Evolutionary conservation across 345 rosid genomes (phyloP), one percentile per base, ranked within the genome.

Genomic region (Murraya koenigii): DNA sequence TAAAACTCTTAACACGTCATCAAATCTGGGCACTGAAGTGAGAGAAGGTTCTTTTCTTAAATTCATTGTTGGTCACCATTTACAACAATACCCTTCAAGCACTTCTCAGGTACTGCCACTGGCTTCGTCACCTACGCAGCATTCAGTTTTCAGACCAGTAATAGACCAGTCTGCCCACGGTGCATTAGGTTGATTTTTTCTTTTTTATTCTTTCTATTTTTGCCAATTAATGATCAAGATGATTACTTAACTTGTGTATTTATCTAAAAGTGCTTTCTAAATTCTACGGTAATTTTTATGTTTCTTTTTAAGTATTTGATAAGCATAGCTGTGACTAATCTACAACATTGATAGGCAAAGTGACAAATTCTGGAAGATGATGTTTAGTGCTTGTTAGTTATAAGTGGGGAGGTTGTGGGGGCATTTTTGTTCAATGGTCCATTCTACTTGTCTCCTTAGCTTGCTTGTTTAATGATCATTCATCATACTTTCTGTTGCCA

Each of bases 61-160:
- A 72, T 91, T 92, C 74, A 82, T 90, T 75, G 84, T 80, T 68
- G 82, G 77, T 39, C 71, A 75, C 77, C 81, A 83, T 70, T 75
- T 78, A 30, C 79, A 87, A 59, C 89, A 80, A 17, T 80, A 69
- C 52, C 80, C 85, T 71, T 79, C 90, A 52, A 77, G 85, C 61
- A 85, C 89, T 58, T 83, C 90, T 41, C 91, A 88, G 91, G 91
- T 95, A 84, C 86, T 89, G 20, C 93, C 95, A 38, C 64, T 91
- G 88, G 82, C 84, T 69, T 86, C 91, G 75, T 88, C 92, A 14
- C 85, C 94, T 1, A 76, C n/a, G n/a, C 91, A 80, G 64, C 87
- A 64, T 82, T 87, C 82, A 90, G 80, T 79, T 64, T 82, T 87
- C 82, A 89, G 80, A 80, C 84, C 86, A 71, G 56, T 52, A 52